Evolutionary conservation across 2,329 filamentous ascomycete genomes (phyloP), one percentile per base, ranked within the genome.

Genomic region (Aspergillus pseudoterreus): DNA sequence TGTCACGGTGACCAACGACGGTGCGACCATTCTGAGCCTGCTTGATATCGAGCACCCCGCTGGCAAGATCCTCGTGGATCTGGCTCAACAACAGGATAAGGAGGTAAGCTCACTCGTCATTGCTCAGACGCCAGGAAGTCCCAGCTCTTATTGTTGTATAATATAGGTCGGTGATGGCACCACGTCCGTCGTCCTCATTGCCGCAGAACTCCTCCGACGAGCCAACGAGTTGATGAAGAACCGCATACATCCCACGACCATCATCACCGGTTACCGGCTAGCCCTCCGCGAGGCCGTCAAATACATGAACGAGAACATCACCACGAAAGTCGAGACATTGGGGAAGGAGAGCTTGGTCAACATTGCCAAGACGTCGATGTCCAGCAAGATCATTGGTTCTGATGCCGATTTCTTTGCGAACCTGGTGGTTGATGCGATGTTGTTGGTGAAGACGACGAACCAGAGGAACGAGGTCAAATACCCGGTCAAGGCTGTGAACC

Each of bases 171-270:
- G 94, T 65, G 94, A 99, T 78, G 94, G 94, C 64, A 99, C 94
- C 45, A 99, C 94, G 19, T 97, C 92, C 45, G 94, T 99, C 47
- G 94, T 99, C 53, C 83, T 99, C 63, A 96, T 99, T 73, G 94
- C 94, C 47, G 90, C 94, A 55, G 94, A 99, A 79, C 86, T 99
- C 60, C 80, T 99, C 67, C 85, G 88, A 71, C 83, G 94, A 74
- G 94, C 86, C 57, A 99, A 99, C 79, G 94, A 99, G 78, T 83
- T 99, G 61, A 95, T 97, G 88, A 96, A 94, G 82, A 99, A 97
- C 83, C 89, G 92, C 72, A 99, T 99, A 83, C 94, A 99, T 78
- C 95, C 94, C 51, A 99, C 94, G 22, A 99, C 95, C 55, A 97
- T 99, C 76, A 99, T 99, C 71, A 97, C 91, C 56, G 94, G 94